Percentiles rank a stretch among this genome's conserved stretches.
Evolutionary conservation across 2,329 filamentous ascomycete species (phyloP).

Genomic region (Hirsutella thompsonii): DNA sequence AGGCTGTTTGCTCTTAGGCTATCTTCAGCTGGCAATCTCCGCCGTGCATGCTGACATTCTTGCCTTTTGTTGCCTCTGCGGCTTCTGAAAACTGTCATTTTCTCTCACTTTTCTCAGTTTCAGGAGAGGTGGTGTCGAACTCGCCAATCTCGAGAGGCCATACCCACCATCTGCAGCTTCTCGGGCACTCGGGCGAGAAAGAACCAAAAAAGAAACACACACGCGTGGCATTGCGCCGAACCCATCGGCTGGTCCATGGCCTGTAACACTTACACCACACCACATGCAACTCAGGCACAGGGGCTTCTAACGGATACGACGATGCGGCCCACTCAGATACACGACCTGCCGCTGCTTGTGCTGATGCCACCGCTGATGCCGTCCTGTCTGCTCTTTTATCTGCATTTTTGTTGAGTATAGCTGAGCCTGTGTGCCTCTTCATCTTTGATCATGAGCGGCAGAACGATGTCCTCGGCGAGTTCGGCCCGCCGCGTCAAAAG

Average conservation of each 20-base stretch:
- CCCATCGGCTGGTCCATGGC: background rate
- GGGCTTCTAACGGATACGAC: background rate
- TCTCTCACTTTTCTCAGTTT: background rate
- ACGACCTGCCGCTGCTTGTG: background rate
- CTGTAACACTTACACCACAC: background rate
- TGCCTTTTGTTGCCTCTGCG: background rate
- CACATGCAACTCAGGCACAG: background rate
- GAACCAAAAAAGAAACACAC: too few species aligned
- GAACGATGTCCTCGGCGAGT: background rate
- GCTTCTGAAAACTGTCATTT: background rate
- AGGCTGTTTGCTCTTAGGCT: too few species aligned
- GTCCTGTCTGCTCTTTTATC: background rate
- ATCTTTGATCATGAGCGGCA: background rate
- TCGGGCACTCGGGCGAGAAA: background rate
- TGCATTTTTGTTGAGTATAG: background rate
- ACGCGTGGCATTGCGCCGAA: background rate
- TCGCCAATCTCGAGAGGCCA: background rate
- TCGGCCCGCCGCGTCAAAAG: background rate
- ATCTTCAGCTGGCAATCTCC: background rate
- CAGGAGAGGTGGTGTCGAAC: background rate
- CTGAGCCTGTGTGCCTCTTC: background rate
- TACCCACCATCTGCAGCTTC: background rate
- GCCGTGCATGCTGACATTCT: background rate
- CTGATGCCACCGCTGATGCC: background rate
- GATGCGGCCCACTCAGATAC: background rate